A percentile compares a stretch with the other conserved stretches of the same genome.
phyloP scores from a whole-genome alignment of 108 stramenopile genomes.

The Cyclotella kingstonii region DNA sequence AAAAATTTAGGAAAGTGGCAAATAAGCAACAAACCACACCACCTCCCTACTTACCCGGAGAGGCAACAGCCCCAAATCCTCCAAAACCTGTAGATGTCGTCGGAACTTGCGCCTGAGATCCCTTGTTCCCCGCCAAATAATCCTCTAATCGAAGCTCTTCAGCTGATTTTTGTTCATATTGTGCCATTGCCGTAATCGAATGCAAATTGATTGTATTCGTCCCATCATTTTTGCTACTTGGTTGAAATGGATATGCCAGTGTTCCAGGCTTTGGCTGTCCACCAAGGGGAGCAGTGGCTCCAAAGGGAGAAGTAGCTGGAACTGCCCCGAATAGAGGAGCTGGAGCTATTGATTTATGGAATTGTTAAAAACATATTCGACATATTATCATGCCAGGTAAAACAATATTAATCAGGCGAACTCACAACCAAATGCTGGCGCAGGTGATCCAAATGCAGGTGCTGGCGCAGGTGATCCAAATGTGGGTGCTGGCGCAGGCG shows the following conservation, averaged over 20 bases:
- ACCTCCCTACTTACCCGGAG: slow-evolving; percentile 1
- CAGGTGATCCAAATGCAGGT: slow-evolving; percentile 11
- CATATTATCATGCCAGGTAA: not conserved
- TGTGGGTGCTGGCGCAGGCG: slow-evolving; percentile 17
- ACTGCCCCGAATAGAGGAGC: slow-evolving; percentile 50
- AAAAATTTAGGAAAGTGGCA: not conserved
- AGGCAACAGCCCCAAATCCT: slow-evolving; percentile 32
- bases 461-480: slow-evolving; percentile 19
- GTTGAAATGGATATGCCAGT: slow-evolving; percentile 52
- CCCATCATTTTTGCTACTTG: slow-evolving; percentile 64
- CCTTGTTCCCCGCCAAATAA: slow-evolving; percentile 80
- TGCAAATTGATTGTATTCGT: slow-evolving; percentile 67
- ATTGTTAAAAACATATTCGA: not conserved
- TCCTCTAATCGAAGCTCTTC: slow-evolving; percentile 94
- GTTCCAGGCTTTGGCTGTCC: slow-evolving; percentile 14
- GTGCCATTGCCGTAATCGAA: slow-evolving; percentile 84
- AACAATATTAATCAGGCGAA: no score
- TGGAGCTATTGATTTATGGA: slow-evolving; percentile 1
- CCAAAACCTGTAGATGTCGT: slow-evolving; percentile 34
- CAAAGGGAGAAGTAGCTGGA: slow-evolving; percentile 47
- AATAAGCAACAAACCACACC: not conserved
- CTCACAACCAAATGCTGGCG: slow-evolving; percentile 18
- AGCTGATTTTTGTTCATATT: slow-evolving; percentile 80
- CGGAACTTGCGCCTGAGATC: slow-evolving; percentile 37
- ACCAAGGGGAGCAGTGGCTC: slow-evolving; percentile 51